A percentile compares a stretch with the other conserved stretches of the same genome.
These are phyloP conservation scores for Fraxinus cuspidata DNA, from an alignment of 257 asterid species.

Conservation along the genomic window DNA sequence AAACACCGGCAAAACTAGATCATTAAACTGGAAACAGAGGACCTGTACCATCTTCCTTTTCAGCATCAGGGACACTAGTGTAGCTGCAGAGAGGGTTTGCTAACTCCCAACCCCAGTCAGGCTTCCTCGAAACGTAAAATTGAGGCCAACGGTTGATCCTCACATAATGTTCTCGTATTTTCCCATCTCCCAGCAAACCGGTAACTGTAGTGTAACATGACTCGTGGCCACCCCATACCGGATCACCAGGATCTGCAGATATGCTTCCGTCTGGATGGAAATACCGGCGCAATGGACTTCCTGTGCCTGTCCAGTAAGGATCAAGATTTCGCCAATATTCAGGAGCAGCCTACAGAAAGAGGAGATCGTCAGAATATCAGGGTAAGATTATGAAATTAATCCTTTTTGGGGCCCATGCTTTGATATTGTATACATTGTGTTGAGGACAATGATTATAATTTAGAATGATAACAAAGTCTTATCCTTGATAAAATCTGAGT, in stretches of 20 bases:
- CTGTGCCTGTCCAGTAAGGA: conserved; percentile 68
- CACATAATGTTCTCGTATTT: conserved; percentile 71
- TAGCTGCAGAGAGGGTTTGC: conserved; percentile 52
- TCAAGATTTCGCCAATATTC: conserved; percentile 74
- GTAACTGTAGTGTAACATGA: conserved; percentile 73
- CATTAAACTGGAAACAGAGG: conserved; percentile 38
- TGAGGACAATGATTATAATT: neutral
- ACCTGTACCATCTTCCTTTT: conserved; percentile 55
- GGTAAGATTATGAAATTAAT: too few species aligned
- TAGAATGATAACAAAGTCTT: neutral
- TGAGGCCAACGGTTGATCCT: conserved; percentile 80
- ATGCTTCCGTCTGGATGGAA: conserved; percentile 85
- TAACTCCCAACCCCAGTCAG: conserved; percentile 82
- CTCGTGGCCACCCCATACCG: conserved; percentile 92
- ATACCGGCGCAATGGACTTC: conserved; percentile 56
- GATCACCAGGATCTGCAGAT: conserved; percentile 62
- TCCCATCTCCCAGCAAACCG: conserved; percentile 53
- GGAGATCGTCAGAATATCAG: neutral
- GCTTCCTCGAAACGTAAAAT: conserved; percentile 52
- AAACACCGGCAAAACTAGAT: neutral
- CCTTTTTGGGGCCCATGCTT: neutral
- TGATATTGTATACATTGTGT: too few species aligned
- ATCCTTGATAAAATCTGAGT: neutral
- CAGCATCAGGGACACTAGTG: conserved; percentile 65
- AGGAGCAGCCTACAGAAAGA: conserved; percentile 59